Evolutionary conservation across 129 eudicot species (phyloP), one percentile per base, ranked within the genome.

Genomic region (Artemisia tridentata): DNA sequence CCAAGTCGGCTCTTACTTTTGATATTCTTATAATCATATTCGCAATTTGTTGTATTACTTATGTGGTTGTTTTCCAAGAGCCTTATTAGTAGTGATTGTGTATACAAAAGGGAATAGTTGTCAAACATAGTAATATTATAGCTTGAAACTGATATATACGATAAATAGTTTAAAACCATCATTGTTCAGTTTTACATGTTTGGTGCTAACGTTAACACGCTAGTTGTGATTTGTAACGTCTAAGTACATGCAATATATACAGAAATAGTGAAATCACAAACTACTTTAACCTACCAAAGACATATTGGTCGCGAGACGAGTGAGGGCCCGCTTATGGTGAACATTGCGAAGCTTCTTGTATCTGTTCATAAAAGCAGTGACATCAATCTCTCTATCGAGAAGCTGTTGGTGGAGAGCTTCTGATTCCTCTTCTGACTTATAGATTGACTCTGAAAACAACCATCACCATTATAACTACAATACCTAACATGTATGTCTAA

Each of bases 1-100:
- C 98, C 27, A 88, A 80, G 68, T 81, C 92, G 14, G 98, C 98
- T 67, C 96, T 91, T 25, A 91, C 93, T 8, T 91, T 91, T 47
- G 98, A 91, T 81, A 77, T 86, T 49, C 43, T 82, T 3, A 20
- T 75, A 41, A 67, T 91, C 64, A 1, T 91, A 20, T 80, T 91
- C 73, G 66, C 91, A 3, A 68, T 88, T 50, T 81, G 93, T 71
- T 84, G 86, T 68, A 86, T 91, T 47, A 29, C 78, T 55, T 88
- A 86, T 63, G 95, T 70, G n/a, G 51, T 84, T 49, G 63, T 57
- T 66, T 88, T 91, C 72, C 83, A 84, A 76, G 98, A 88, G 53
- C 88, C 91, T 21, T 83, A 88, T 69, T 88, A 79, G n/a, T 80
- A 80, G 78, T 21, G 25, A 47, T 10, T 41, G 48, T 63, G 66